Evolutionary conservation across 805 yeast species (phyloP).

Genomic region (Scheffersomyces ergatensis): DNA sequence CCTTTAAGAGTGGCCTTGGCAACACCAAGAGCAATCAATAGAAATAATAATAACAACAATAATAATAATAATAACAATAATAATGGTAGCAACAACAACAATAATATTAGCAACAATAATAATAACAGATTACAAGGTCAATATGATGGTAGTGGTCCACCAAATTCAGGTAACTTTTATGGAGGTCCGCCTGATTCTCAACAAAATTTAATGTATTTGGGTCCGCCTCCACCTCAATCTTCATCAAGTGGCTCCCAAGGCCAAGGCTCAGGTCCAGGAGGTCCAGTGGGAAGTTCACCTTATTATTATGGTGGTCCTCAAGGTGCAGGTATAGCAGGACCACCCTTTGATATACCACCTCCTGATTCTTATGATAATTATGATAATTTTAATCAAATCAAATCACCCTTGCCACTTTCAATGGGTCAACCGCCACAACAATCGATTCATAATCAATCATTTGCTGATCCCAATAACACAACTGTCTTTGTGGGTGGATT

Average conservation of each 20-base stretch:
- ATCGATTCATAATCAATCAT: slow-evolving; percentile 19
- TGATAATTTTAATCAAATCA: not conserved
- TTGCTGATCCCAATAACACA: slow-evolving; percentile 60
- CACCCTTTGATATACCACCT: not conserved
- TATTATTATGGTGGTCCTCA: slow-evolving; percentile 8
- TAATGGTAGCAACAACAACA: not conserved
- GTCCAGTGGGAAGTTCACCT: not conserved
- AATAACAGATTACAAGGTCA: not conserved
- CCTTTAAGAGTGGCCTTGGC: slow-evolving; percentile 77
- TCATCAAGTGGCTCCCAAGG: not conserved
- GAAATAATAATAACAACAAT: slow-evolving; percentile 1
- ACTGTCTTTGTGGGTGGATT: slow-evolving; percentile 80
- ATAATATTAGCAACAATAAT: not conserved
- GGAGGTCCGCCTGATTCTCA: not conserved
- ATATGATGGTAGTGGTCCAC: slow-evolving; percentile 1
- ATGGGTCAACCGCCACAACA: slow-evolving; percentile 9
- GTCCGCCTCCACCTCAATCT: slow-evolving; percentile 1
- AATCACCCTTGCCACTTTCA: not conserved
- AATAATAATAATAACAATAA: not conserved
- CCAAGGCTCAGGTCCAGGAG: not conserved
- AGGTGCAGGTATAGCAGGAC: not conserved
- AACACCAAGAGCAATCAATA: slow-evolving; percentile 52
- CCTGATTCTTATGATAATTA: not conserved
- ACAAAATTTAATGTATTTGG: not conserved
- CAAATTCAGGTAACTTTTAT: not conserved